A percentile compares a stretch with the other conserved stretches of the same genome.
Conservation (phyloP, 208 protist species). For the Leishmania arabica region DNA sequence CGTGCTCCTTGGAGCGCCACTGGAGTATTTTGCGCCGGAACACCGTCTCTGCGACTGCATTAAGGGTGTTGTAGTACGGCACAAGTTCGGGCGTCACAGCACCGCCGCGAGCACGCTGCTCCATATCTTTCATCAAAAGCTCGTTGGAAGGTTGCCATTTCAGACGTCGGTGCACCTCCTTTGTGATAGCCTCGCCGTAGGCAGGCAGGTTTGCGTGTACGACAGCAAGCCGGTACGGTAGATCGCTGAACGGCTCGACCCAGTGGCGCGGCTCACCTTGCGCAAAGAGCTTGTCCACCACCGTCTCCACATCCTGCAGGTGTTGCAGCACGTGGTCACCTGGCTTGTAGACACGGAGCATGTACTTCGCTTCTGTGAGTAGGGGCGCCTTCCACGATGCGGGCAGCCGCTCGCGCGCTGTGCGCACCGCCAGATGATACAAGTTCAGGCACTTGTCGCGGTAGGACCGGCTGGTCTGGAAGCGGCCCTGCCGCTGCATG, state of each 20-base stretch:
- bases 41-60: constrained; percentile 64
- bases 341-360: constrained; percentile 75
- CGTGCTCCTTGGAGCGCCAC: constrained; percentile 76
- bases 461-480: constrained; percentile 69
- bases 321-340: constrained; percentile 57
- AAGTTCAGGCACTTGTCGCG: constrained; percentile 80
- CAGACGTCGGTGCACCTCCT: constrained; percentile 48
- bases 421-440: constrained; percentile 82
- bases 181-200: constrained; percentile 79
- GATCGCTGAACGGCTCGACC: constrained; percentile 78
- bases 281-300: constrained; percentile 75
- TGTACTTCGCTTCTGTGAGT: constrained; percentile 85
- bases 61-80: constrained; percentile 64
- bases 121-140: constrained; percentile 68
- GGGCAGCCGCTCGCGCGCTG: constrained; percentile 77
- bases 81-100: constrained; percentile 54
- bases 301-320: constrained; percentile 68
- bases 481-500: constrained; percentile 82
- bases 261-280: constrained; percentile 79
- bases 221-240: constrained; percentile 79
- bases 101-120: constrained; percentile 64
- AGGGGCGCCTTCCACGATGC: constrained; percentile 82
- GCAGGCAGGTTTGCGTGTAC: constrained; percentile 78
- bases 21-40: constrained; percentile 76
- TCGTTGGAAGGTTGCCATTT: constrained; percentile 61